Base-by-base conservation (phyloP, 345 rosid species). In the Gossypium mustelinum region DNA sequence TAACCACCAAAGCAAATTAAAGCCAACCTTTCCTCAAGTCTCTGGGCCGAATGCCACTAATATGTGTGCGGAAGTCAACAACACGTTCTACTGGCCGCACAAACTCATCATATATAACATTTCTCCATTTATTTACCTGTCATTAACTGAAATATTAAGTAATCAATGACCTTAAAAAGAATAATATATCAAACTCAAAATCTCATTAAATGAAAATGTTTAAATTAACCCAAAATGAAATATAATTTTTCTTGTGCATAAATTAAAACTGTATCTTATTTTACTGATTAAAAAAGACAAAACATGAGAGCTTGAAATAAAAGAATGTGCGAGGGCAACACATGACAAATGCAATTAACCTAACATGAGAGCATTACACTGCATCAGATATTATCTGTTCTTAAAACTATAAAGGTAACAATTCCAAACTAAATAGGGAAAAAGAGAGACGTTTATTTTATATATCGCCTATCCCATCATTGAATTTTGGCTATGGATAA, bases 91-190 rank as follows among this genome's bases (percentile, higher is more conserved):
- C 80, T 44, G 99, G 98, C n/a, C 87, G 90, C 70, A 91, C 99
- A 84, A 95, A 95, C 84, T 90, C 97, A 80, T 95, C 96, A 69
- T 88, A 90, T 54, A 93, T 48, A 72, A 93, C 88, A 82, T 95
- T 95, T 43, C 98, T 92, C 97, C 99, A 91, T 81, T 80, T 85
- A 73, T 95, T 95, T 77, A 95, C 96, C 99, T 91, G 87, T 54
- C 81, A 88, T 70, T 47, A 83, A 61, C 59, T 83, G 16, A 76
- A 51, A 41, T 74, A 52, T 5, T 43, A 48, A 77, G 66, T 11
- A 73, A 77, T 47, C 64, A 77, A 66, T 65, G 63, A 70, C 63
- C 65, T 76, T 55, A 34, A 27, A 67, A 50, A 7, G 39, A 59
- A 54, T n/a, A 9, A 50, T 11, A 52, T 24, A 57, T 50, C 45